Evolutionary conservation across 495 filamentous ascomycete species (phyloP).

Genomic region (Neurospora sp.): DNA sequence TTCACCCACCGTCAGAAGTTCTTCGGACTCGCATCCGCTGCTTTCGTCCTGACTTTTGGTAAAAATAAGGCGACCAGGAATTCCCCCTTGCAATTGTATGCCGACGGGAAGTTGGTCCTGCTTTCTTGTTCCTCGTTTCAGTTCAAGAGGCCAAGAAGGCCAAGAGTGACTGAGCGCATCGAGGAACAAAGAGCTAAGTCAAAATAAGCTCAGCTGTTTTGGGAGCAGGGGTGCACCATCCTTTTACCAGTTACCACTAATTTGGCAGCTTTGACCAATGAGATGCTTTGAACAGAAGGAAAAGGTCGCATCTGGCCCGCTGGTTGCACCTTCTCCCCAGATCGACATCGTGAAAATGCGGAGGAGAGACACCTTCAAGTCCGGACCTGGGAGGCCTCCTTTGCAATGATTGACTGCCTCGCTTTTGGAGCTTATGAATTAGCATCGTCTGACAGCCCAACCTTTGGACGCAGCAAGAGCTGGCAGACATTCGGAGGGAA

Average conservation of each 20-base stretch:
- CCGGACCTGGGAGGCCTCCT: background rate
- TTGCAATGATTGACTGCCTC: background rate
- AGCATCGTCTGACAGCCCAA: background rate
- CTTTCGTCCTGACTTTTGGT: background rate
- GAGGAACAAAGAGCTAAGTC: background rate
- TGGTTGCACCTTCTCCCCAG: background rate
- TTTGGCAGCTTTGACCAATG: background rate
- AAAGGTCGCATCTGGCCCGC: background rate
- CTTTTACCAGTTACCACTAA: background rate
- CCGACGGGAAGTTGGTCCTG: background rate
- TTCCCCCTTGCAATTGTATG: background rate
- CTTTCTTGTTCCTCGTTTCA: background rate
- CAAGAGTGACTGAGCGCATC: background rate
- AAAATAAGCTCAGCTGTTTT: background rate
- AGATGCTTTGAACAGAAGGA: background rate
- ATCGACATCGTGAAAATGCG: background rate
- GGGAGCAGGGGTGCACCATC: background rate
- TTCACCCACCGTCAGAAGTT: background rate
- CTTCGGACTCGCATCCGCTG: background rate
- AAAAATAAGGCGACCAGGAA: background rate
- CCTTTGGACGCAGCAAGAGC: background rate
- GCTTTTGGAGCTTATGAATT: background rate
- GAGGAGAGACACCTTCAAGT: background rate
- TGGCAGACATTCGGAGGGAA: background rate
- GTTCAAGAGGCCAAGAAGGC: background rate